phyloP scores from a whole-genome alignment of 164 flowering plant genomes.

The Euptelea pleiosperma region DNA sequence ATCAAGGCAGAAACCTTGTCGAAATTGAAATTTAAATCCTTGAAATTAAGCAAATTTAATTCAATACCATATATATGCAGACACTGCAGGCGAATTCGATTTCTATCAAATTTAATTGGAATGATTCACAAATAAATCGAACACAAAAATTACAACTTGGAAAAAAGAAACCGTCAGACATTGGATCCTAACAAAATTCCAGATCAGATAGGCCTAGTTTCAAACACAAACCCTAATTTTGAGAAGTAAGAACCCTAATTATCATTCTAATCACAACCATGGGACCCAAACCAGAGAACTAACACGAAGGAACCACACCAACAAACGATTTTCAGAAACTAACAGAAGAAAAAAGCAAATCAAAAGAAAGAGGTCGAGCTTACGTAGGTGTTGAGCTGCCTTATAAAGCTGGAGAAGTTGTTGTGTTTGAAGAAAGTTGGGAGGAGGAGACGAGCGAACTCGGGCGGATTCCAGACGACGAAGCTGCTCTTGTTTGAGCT shows the following conservation, averaged over 20 bases:
- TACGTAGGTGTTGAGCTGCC: constrained; percentile 88
- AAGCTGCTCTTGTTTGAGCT: constrained; percentile 53
- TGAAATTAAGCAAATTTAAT: too few relatives aligned
- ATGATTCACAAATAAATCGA: neutral
- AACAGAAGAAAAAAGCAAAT: neutral
- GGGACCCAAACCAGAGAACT: neutral
- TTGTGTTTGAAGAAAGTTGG: constrained; percentile 86
- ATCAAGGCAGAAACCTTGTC: too few relatives aligned
- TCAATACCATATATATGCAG: too few relatives aligned
- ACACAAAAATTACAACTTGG: neutral
- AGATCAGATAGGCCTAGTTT: neutral
- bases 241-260: neutral
- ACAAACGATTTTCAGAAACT: neutral
- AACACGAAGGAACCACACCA: neutral
- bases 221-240: neutral
- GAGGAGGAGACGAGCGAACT: constrained; percentile 60
- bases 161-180: too few relatives aligned
- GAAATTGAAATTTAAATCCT: too few relatives aligned
- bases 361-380: constrained; percentile 7
- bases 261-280: neutral
- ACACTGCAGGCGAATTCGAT: too few relatives aligned
- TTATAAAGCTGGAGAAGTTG: constrained; percentile 83
- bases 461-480: constrained; percentile 84
- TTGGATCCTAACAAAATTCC: neutral
- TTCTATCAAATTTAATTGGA: neutral